phyloP scores from a whole-genome alignment of 345 rosid genomes.

The Rhodamnia rubescens region DNA sequence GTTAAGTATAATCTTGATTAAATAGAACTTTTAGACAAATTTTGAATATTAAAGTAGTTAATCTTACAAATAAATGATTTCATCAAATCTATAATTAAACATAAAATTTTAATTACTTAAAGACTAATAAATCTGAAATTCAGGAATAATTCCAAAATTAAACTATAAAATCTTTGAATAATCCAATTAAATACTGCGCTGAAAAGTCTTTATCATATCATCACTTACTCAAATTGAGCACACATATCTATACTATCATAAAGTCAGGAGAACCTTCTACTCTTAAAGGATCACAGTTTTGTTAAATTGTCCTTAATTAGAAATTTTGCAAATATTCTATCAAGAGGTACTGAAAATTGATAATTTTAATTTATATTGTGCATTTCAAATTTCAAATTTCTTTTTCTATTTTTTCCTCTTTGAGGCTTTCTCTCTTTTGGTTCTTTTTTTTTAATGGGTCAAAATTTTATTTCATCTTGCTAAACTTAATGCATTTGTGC shows the following conservation, averaged over 20 bases:
- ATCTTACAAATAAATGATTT: too few relatives aligned
- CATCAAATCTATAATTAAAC: too few relatives aligned
- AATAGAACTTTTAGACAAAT: too few relatives aligned
- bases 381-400: not conserved
- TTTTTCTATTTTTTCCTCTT: not conserved
- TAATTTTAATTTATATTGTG: not conserved
- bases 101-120: not conserved
- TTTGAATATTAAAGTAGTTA: too few relatives aligned
- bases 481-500: not conserved
- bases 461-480: not conserved
- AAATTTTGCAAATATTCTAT: not conserved
- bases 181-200: not conserved
- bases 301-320: too few relatives aligned
- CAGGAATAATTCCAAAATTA: not conserved
- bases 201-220: not conserved
- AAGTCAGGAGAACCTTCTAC: too few relatives aligned
- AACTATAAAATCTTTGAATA: not conserved
- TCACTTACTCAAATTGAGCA: not conserved
- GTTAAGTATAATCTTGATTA: too few relatives aligned
- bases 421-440: not conserved
- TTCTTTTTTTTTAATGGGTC: not conserved
- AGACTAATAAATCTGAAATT: not conserved
- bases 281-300: too few relatives aligned
- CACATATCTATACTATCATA: not conserved
- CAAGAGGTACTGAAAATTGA: not conserved